Evolutionary conservation across 2,329 filamentous ascomycete species (phyloP).

Genomic region (Xylariaceae sp.): DNA sequence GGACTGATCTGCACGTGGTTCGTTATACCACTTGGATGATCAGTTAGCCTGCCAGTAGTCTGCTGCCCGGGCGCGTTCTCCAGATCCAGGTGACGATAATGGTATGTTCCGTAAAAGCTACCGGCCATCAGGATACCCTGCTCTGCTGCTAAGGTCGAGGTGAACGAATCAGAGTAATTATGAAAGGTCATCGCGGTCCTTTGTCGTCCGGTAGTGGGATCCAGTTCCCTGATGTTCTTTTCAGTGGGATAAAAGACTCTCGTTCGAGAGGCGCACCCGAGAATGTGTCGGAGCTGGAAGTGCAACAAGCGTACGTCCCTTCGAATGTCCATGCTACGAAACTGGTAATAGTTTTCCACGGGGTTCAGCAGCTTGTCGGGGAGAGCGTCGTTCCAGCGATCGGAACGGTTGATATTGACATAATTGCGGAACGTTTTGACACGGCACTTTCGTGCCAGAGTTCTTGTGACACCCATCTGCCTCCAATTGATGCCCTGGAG

Average conservation of each 20-base stretch:
- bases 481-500: slow-evolving; percentile 60
- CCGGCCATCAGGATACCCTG: slow-evolving; percentile 59
- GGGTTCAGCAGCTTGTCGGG: slow-evolving; percentile 37
- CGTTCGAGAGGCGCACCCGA: slow-evolving; percentile 55
- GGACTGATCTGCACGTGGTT: slow-evolving; percentile 62
- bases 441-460: slow-evolving; percentile 47
- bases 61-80: slow-evolving; percentile 31
- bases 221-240: slow-evolving; percentile 48
- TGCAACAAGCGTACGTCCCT: slow-evolving; percentile 57
- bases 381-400: slow-evolving; percentile 35
- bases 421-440: slow-evolving; percentile 55
- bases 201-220: slow-evolving; percentile 46
- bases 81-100: slow-evolving; percentile 45
- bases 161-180: slow-evolving; percentile 37
- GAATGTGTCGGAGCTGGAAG: slow-evolving; percentile 63
- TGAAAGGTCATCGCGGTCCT: slow-evolving; percentile 46
- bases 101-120: slow-evolving; percentile 57
- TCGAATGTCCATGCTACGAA: slow-evolving; percentile 55
- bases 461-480: slow-evolving; percentile 49
- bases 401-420: slow-evolving; percentile 49
- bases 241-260: slow-evolving; percentile 56
- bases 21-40: slow-evolving; percentile 54
- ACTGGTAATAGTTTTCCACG: slow-evolving; percentile 54
- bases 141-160: slow-evolving; percentile 52
- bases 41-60: slow-evolving; percentile 47